These are phyloP conservation scores for Neonectria faginata DNA, from an alignment of 2,329 filamentous ascomycete genomes.

Conservation along the genomic window DNA sequence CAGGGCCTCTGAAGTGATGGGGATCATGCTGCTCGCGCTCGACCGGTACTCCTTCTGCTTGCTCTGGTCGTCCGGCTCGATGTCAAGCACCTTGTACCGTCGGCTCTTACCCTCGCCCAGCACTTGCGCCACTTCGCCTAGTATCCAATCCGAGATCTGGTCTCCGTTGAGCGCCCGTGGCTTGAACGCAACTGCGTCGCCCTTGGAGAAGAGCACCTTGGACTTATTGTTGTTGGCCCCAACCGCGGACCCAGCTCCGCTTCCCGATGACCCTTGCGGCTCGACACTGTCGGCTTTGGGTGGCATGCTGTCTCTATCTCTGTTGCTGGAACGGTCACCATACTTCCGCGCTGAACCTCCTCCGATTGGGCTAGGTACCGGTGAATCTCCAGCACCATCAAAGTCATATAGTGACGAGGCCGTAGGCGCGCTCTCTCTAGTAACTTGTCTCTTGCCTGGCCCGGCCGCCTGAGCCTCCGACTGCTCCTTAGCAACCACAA, in stretches of 20 bases:
- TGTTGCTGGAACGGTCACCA: constrained; percentile 53
- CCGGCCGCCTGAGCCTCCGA: constrained; percentile 50
- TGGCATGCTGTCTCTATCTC: constrained; percentile 64
- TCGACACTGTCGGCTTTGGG: constrained; percentile 68
- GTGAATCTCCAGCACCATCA: constrained; percentile 58
- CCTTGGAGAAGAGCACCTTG: constrained; percentile 69
- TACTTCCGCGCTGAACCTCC: constrained; percentile 50
- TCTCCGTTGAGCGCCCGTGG: constrained; percentile 65
- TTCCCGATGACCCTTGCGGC: constrained; percentile 58
- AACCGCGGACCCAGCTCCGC: constrained; percentile 44
- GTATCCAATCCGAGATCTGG: constrained; percentile 72
- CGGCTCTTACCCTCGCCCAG: constrained; percentile 81
- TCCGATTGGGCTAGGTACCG: constrained; percentile 58
- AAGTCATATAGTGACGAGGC: constrained; percentile 58
- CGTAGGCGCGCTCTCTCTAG: constrained; percentile 43
- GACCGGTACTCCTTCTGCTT: constrained; percentile 77
- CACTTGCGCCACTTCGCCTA: constrained; percentile 81
- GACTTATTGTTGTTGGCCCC: constrained; percentile 51
- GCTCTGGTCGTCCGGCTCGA: constrained; percentile 77
- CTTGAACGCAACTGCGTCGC: constrained; percentile 76
- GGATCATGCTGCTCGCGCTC: constrained; percentile 80
- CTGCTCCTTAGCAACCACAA: constrained; percentile 58
- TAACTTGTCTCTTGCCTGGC: constrained; percentile 46
- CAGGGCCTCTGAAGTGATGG: constrained; percentile 70
- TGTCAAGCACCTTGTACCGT: constrained; percentile 83